Evolutionary conservation across 2,329 filamentous ascomycete species (phyloP).

Genomic region (Cladosporium sphaerospermum): DNA sequence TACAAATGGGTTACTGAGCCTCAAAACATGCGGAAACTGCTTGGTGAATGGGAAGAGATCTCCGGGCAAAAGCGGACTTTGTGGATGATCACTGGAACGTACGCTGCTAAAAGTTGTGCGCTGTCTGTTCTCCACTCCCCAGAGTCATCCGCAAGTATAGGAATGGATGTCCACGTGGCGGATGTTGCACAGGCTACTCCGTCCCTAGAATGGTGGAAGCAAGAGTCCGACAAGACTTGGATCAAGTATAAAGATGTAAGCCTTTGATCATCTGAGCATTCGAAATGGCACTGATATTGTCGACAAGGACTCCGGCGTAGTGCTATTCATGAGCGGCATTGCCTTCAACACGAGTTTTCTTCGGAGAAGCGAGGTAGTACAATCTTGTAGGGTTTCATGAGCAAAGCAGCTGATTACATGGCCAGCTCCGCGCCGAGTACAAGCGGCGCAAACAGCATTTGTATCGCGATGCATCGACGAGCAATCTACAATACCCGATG

Average conservation of each 20-base stretch:
- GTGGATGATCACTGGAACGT: neutral
- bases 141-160: neutral
- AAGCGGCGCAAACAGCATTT: neutral
- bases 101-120: neutral
- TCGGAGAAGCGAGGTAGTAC: neutral
- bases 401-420: neutral
- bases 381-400: neutral
- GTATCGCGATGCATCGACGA: neutral
- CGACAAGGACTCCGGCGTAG: neutral
- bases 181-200: neutral
- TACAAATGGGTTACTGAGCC: neutral
- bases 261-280: too few relatives aligned
- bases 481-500: neutral
- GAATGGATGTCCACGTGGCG: neutral
- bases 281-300: too few relatives aligned
- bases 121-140: neutral
- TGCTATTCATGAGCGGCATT: neutral
- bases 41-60: neutral
- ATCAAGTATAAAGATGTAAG: neutral
- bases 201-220: neutral
- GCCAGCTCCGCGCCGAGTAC: neutral
- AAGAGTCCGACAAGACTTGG: neutral
- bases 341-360: neutral
- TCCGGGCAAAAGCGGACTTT: neutral
- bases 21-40: neutral